A percentile compares a stretch with the other conserved stretches of the same genome.
phyloP scores from a whole-genome alignment of 306 rosid species.

The Styphnolobium japonicum region DNA sequence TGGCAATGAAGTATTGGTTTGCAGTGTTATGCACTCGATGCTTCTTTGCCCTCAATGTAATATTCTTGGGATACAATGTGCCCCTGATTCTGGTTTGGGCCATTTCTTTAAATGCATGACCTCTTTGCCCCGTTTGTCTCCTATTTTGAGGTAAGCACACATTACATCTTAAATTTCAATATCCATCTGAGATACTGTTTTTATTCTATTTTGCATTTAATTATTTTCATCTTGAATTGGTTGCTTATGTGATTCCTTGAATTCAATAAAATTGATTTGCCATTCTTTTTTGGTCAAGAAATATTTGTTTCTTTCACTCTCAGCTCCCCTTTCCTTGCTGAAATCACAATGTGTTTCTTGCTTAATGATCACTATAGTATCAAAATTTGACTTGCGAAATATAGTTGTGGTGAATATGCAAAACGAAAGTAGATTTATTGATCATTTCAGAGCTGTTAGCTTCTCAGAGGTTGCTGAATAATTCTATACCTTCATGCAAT shows the following conservation, averaged over 20 bases:
- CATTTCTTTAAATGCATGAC: background rate
- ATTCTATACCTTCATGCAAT: background rate
- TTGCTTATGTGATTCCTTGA: background rate
- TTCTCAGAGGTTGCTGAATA: background rate
- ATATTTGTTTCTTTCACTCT: background rate
- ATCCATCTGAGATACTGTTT: background rate
- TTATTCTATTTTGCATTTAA: background rate
- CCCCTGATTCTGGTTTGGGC: background rate
- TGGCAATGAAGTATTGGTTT: too few species aligned
- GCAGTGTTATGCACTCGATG: too few species aligned
- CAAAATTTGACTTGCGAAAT: background rate
- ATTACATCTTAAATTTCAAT: background rate
- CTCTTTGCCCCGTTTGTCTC: background rate
- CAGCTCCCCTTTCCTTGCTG: background rate
- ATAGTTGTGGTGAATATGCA: background rate
- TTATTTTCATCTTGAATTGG: background rate
- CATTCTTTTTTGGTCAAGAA: background rate
- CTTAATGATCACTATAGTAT: background rate
- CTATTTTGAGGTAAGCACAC: background rate
- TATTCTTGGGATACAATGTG: background rate
- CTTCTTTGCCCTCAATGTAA: too few species aligned
- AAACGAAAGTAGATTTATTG: background rate
- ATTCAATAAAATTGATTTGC: background rate
- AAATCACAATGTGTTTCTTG: background rate
- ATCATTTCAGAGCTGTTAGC: background rate